Percentiles rank a stretch among this genome's conserved stretches.
These are phyloP conservation scores for Candida gigantensis DNA, from an alignment of 1,139 yeast genomes.

Conservation along the genomic window DNA sequence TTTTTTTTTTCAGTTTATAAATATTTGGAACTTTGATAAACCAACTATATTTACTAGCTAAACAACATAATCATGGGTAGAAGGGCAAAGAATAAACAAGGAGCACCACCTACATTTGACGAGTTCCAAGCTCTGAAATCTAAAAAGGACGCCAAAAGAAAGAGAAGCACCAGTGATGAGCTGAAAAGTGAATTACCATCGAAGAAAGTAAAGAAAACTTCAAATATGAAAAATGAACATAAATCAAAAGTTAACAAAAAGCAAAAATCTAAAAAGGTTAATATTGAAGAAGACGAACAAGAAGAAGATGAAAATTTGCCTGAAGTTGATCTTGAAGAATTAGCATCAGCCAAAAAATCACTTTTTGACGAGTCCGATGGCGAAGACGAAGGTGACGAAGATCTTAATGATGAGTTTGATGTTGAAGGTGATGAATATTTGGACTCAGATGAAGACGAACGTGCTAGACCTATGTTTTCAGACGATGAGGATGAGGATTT, in stretches of 20 bases:
- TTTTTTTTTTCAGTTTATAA: conserved; percentile 1
- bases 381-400: conserved; percentile 29
- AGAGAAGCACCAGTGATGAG: conserved; percentile 16
- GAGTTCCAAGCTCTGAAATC: conserved; percentile 65
- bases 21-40: no score
- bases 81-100: conserved; percentile 88
- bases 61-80: conserved; percentile 67
- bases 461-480: conserved; percentile 79
- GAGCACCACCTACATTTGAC: conserved; percentile 82
- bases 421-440: conserved; percentile 53
- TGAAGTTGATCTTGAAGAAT: conserved; percentile 64
- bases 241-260: background rate
- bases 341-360: conserved; percentile 67
- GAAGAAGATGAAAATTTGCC: conserved; percentile 43
- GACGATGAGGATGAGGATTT: conserved; percentile 76
- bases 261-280: conserved; percentile 22
- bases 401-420: conserved; percentile 55
- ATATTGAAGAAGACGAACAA: conserved; percentile 42
- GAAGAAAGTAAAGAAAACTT: conserved; percentile 17
- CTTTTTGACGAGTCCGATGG: conserved; percentile 76
- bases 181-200: conserved; percentile 20
- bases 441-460: conserved; percentile 56
- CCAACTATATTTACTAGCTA: no score
- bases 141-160: conserved; percentile 43
- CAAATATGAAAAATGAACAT: no score